Base-by-base conservation (phyloP, 768 basidiomycete genomes). In the Boletus fagicola region DNA sequence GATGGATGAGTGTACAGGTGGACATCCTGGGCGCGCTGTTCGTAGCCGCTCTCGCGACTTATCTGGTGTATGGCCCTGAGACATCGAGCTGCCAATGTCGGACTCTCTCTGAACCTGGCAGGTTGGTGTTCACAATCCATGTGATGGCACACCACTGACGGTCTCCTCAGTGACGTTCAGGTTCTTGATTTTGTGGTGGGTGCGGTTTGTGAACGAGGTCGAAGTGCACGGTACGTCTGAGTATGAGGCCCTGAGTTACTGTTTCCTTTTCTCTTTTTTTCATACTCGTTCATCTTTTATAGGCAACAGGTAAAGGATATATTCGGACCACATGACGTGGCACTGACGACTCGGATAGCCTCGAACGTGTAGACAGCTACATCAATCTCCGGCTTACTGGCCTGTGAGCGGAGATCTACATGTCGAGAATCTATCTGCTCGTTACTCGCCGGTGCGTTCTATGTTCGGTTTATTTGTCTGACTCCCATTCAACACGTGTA, bases 1-100 rank as follows among this genome's bases (percentile, higher is more conserved):
- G 80, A 51, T 83, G 81, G 82, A 67, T 81, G 43, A 74, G 71
- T 52, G 69, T 79, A 44, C 76, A 80, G 56, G 76, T 92, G 39
- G 90, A 92, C 65, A 60, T 69, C 15, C 62, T 83, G 35, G 47
- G 53, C 16, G 10, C 35, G n/a, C 26, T 54, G 9, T 38, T 54
- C 5, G 13, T 24, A 20, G 31, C 53, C 5, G 4, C 46, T 3
- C 54, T 58, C 10, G 40, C 54, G 6, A 18, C 42, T 26, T 40
- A 57, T 38, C 9, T 59, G n/a, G 49, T 46, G 15, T 59, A 59
- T 46, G 55, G 58, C 15, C 49, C 55, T 3, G 42, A 49, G 33
- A 38, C 49, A 59, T 46, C 49, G 38, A 33, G 49, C 58, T 6
- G 55, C 49, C 1, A 73, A 76, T 18, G 71, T 73, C 12, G 80